These are phyloP conservation scores for Phialophora expanda DNA, from an alignment of 2,329 filamentous ascomycete species.

Conservation along the genomic window DNA sequence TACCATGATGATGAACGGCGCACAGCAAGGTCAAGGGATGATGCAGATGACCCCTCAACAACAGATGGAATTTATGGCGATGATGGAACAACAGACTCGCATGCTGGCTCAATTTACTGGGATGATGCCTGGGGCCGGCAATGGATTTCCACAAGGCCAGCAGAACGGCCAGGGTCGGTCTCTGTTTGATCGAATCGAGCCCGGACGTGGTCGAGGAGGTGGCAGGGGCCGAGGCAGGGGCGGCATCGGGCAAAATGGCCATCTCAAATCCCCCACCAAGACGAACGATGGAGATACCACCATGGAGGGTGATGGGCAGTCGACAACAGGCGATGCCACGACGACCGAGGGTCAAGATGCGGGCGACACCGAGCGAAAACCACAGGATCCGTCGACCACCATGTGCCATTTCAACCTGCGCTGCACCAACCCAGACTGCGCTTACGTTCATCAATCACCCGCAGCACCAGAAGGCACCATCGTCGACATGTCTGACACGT, in stretches of 20 bases:
- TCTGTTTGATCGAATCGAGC: constrained; percentile 74
- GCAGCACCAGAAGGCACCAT: constrained; percentile 77
- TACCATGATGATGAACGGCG: constrained; percentile 53
- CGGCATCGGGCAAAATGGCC: constrained; percentile 34
- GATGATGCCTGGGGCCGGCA: constrained; percentile 59
- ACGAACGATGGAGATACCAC: constrained; percentile 29
- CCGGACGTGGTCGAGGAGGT: constrained; percentile 35
- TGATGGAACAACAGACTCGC: constrained; percentile 84
- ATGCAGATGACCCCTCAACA: constrained; percentile 68
- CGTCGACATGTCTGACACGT: constrained; percentile 79
- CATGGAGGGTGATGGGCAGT: constrained; percentile 36
- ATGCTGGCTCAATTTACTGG: constrained; percentile 78
- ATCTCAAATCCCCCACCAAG: constrained; percentile 30
- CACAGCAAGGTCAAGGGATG: constrained; percentile 56
- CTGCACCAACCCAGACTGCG: constrained; percentile 88
- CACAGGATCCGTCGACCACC: constrained; percentile 63
- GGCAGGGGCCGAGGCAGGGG: constrained; percentile 35
- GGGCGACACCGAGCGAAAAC: constrained; percentile 51
- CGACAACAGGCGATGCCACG: constrained; percentile 30
- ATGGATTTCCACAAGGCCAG: constrained; percentile 49
- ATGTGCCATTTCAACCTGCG: constrained; percentile 88
- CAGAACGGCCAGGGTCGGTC: constrained; percentile 59
- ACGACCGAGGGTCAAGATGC: constrained; percentile 64
- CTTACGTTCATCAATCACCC: constrained; percentile 92
- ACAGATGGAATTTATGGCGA: constrained; percentile 74